Base-by-base conservation (phyloP, 208 protist genomes). In the Trypanosoma vivax region DNA sequence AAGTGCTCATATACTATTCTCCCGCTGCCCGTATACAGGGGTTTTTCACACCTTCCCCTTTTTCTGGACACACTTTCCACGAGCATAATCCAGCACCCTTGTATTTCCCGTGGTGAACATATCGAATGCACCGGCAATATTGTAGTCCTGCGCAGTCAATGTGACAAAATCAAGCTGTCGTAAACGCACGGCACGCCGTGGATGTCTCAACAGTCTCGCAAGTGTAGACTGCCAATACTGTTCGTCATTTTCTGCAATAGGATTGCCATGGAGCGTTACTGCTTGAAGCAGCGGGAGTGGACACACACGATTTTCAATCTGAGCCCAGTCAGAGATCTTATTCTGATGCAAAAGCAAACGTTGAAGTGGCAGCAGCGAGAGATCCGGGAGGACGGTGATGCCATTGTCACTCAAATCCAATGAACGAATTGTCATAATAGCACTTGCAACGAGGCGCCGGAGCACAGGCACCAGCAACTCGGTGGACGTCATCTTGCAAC, bases 241-340 rank as follows among this genome's bases (percentile, higher is more conserved):
- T 19, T 51, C 49, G 5, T 67, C 63, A 45, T 74, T 66, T 65
- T 89, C 73, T 7, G 79, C 70, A 39, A 94, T 76, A 5, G 86
- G 86, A 65, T 90, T 94, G 9, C 86, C 86, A 66, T 94, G 74
- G 47, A 94, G 59, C 13, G 86, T 88, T 27, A 94, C 38, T 0
- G 66, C 42, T 5, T 66, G 19, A 10, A 90, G 58, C 35, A 74
- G 74, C 5, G 79, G 82, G 24, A 94, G 69, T 10, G 72, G 51
- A 35, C 74, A 79, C n/a, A 93, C 70, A 0, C 66, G 40, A 31
- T 45, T 46, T 59, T 89, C 80, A 14, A 94, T 68, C 46, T 89
- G 67, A 4, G 43, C 48, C 76, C 80, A 94, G 50, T 86, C 82
- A 13, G 48, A 40, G 34, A 94, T 86, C 27, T 59, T 51, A 64